Evolutionary conservation across 345 rosid species (phyloP), one percentile per base, ranked within the genome.

Genomic region (Punica granatum): DNA sequence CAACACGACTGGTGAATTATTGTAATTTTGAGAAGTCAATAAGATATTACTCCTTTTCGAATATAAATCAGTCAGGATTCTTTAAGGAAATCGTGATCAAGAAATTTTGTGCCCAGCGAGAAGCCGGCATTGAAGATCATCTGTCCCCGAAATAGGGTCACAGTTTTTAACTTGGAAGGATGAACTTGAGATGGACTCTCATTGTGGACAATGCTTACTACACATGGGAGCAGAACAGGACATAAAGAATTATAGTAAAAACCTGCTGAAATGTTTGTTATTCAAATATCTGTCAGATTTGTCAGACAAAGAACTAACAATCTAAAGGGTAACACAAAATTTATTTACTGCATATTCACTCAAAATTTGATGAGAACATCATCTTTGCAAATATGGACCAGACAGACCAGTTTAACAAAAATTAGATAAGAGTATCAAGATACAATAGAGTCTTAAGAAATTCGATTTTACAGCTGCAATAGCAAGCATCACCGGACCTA

Each of bases 381-480:
- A 49, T 7, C 28, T 9, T 12, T 37, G 41, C 41, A 37, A 49
- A 11, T 12, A 49, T 21, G 56, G 11, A 12, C 56, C 28, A 7
- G 21, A 49, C 28, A 49, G 10, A 12, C 6, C 25, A 7, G 48
- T 13, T 16, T 1, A 43, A 43, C 48, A 19, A 49, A 49, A 7
- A 13, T 23, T 49, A 6, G 56, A 2, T 10, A 49, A 19, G n/a
- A 43, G 28, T 49, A 49, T 49, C 26, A 23, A 49, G 56, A 49
- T 49, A 18, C 26, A 10, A 49, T 49, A 49, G 15, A 43, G 16
- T 43, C 28, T 10, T 37, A 49, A 49, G 56, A 11, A 43, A 65
- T 65, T 32, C 31, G 68, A 65, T 65, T 53, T 25, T 31, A 26
- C 32, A 65, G 39, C 48, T 7, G 54, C 43, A 25, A 32, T 33